Conservation (phyloP, 1,284 basidiomycete species). For the Marasmius sp. region DNA sequence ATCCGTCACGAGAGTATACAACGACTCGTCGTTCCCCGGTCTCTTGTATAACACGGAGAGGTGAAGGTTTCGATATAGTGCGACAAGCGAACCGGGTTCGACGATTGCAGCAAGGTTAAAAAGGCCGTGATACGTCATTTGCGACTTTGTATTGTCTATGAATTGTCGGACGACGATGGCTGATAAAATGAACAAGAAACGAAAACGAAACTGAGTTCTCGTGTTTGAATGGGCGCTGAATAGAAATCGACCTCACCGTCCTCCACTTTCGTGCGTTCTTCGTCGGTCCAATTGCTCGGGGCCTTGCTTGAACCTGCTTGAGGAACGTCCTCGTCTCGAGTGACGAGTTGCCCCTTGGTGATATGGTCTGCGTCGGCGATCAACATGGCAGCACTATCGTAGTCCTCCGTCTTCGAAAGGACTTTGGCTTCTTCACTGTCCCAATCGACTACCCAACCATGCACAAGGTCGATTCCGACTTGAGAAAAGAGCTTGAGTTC, state of each 20-base stretch:
- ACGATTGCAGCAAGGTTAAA: slow-evolving; percentile 65
- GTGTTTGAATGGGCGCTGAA: not conserved
- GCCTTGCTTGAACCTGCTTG: slow-evolving; percentile 26
- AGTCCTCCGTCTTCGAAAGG: slow-evolving; percentile 56
- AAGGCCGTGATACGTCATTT: slow-evolving; percentile 83
- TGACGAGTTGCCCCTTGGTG: slow-evolving; percentile 60
- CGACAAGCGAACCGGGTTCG: slow-evolving; percentile 59
- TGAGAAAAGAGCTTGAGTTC: slow-evolving; percentile 86
- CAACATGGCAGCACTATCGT: slow-evolving; percentile 68
- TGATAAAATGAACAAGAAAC: slow-evolving; percentile 24
- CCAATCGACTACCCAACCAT: slow-evolving; percentile 91
- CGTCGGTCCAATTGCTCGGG: slow-evolving; percentile 35
- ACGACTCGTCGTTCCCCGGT: slow-evolving; percentile 39
- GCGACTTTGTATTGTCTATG: slow-evolving; percentile 72
- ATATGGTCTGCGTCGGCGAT: slow-evolving; percentile 79
- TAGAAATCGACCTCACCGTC: slow-evolving; percentile 50
- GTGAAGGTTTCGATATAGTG: slow-evolving; percentile 88
- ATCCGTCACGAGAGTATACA: slow-evolving; percentile 85
- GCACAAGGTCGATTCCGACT: slow-evolving; percentile 78
- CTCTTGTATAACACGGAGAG: slow-evolving; percentile 81
- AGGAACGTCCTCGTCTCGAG: slow-evolving; percentile 28
- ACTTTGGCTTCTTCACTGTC: slow-evolving; percentile 59
- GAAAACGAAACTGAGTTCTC: not conserved
- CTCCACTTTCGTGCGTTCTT: slow-evolving; percentile 59
- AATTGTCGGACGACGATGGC: slow-evolving; percentile 71